phyloP scores from a whole-genome alignment of 306 rosid species.

The Spatholobus suberectus region DNA sequence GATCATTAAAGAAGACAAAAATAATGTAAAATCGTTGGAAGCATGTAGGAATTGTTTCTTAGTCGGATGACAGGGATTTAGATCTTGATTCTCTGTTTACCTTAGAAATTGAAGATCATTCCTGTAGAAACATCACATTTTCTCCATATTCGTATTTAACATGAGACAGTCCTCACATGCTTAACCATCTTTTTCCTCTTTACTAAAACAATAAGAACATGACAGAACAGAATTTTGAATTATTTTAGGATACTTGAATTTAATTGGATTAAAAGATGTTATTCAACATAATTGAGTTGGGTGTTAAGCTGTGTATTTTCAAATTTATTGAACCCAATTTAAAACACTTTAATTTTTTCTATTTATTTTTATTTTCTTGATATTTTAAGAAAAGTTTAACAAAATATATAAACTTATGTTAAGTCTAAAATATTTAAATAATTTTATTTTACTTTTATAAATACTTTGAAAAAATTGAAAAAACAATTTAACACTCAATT shows the following conservation, averaged over 20 bases:
- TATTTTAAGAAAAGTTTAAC: background rate
- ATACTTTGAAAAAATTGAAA: background rate
- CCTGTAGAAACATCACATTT: background rate
- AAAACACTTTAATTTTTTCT: background rate
- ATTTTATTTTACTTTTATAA: background rate
- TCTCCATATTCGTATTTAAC: conserved; percentile 11
- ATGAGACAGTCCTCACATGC: conserved; percentile 34
- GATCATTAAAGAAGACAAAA: background rate
- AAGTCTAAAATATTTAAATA: background rate
- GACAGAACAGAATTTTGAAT: background rate
- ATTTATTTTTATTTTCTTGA: background rate
- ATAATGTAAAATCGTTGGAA: background rate
- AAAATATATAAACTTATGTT: background rate
- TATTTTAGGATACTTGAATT: background rate
- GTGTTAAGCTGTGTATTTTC: background rate
- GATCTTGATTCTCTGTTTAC: conserved; percentile 9
- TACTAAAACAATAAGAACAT: background rate
- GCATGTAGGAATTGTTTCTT: background rate
- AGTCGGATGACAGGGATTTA: background rate
- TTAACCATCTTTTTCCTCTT: conserved; percentile 10
- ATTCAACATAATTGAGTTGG: background rate
- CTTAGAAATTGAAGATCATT: background rate
- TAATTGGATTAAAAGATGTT: background rate
- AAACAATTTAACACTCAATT: background rate
- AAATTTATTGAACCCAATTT: background rate